Base-by-base conservation (phyloP, 202 grass and related monocot species). In the Eragrostis tef region DNA sequence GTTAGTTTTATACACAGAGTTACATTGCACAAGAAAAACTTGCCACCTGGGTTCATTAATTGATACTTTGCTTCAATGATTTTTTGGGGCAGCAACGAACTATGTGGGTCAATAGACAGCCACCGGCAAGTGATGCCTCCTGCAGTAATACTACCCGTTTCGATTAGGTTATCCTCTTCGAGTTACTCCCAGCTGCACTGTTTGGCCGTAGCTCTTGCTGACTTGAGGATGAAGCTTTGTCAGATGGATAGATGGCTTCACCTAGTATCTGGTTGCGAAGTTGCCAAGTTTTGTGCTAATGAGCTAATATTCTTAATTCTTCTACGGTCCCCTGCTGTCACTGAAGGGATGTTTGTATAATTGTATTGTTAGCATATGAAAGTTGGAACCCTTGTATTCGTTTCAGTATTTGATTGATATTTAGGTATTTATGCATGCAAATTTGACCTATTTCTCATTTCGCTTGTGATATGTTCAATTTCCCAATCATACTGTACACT, bases 301-400 rank as follows among this genome's bases (percentile, higher is more conserved):
- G 59, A 77, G 73, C 49, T 74, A 36, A 34, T 54, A 36, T 17
- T 72, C 12, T 49, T 57, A 58, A 21, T 58, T 22, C 27, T 58
- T 22, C 17, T 29, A 26, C 2, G 56, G 52, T 22, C 22, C 29
- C 1, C 31, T 25, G 8, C 64, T 19, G 7, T 69, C 11, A 57
- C 9, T 67, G 31, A 68, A 36, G 15, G 0, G 69, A 44, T 56
- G n/a, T 25, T 68, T 31, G 29, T 31, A 31, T 31, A n/a, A n/a
- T n/a, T 68, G 14, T 39, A 50, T 39, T 17, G 19, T 29, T 77
- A 16, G 29, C 73, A n/a, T 7, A 39, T 54, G 22, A 27, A 0
- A 41, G 13, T 9, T 79, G 61, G 27, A 12, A 71, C 67, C 43
- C 45, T 78, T 71, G 16, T 34, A 17, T 48, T 47, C 11, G 10